These are phyloP conservation scores for Xylariaceae sp. DNA, from an alignment of 2,329 filamentous ascomycete species.

Conservation along the genomic window DNA sequence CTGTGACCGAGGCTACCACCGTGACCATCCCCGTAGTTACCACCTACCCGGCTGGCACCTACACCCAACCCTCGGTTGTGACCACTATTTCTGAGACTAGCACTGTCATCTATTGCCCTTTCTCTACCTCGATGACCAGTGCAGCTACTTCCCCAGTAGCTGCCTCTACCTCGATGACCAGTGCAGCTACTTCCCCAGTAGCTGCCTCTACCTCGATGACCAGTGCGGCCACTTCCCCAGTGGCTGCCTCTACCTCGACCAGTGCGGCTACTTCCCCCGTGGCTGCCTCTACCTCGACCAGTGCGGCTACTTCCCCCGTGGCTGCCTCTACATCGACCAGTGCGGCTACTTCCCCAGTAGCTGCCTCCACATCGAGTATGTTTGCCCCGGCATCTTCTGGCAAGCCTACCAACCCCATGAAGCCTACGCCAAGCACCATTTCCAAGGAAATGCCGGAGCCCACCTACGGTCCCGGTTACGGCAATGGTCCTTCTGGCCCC, in stretches of 20 bases:
- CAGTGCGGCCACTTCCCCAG: not conserved
- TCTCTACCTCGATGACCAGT: constrained; percentile 33
- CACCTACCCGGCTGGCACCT: constrained; percentile 63
- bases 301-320: not conserved
- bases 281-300: not conserved
- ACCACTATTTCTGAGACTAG: constrained; percentile 65
- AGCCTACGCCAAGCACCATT: constrained; percentile 14
- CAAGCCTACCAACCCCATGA: not conserved
- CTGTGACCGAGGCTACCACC: constrained; percentile 47
- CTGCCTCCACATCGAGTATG: constrained; percentile 19
- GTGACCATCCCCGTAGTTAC: constrained; percentile 59
- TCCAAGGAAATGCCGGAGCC: constrained; percentile 20
- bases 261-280: not conserved
- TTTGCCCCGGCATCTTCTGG: constrained; percentile 17
- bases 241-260: not conserved
- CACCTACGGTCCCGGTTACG: constrained; percentile 35
- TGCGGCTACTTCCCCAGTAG: not conserved
- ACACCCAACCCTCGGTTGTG: constrained; percentile 61
- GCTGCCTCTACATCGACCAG: not conserved
- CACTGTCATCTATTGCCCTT: constrained; percentile 67
- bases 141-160: constrained; percentile 7
- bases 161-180: constrained; percentile 7
- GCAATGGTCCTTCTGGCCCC: too few species aligned
- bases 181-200: not conserved
- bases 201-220: not conserved